These are phyloP conservation scores for Talaromyces sp. DNA, from an alignment of 2,329 filamentous ascomycete genomes.

Conservation along the genomic window DNA sequence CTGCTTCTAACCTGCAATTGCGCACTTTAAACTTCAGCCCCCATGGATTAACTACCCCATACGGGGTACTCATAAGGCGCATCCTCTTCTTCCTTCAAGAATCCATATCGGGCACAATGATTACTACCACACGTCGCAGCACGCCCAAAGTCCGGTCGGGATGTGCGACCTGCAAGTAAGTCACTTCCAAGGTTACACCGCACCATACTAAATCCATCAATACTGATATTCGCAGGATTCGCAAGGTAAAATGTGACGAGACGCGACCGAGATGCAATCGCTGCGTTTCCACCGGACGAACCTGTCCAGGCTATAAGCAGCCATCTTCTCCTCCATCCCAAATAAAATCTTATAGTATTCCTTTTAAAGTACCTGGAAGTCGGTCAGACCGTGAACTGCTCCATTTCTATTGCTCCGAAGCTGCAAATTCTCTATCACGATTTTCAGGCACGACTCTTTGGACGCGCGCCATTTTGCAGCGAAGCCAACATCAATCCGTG, in stretches of 20 bases:
- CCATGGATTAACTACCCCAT: too few species aligned
- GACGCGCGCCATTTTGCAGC: constrained; percentile 22
- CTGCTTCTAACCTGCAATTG: too few species aligned
- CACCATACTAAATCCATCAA: background rate
- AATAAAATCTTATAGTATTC: constrained; percentile 24
- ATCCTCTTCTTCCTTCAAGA: too few species aligned
- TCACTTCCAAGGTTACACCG: background rate
- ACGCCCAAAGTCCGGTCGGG: constrained; percentile 21
- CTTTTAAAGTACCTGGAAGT: constrained; percentile 28
- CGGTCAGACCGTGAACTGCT: constrained; percentile 27
- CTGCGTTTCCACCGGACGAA: constrained; percentile 22
- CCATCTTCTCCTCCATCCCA: background rate
- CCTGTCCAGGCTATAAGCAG: constrained; percentile 25
- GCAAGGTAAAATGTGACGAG: constrained; percentile 31
- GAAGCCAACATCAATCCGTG: constrained; percentile 25
- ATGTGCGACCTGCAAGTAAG: constrained; percentile 24
- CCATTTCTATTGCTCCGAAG: constrained; percentile 27
- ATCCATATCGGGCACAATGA: background rate
- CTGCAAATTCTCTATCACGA: constrained; percentile 16
- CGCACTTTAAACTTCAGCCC: too few species aligned
- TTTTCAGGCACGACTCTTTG: constrained; percentile 25
- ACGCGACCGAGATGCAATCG: constrained; percentile 21
- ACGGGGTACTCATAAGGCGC: too few species aligned
- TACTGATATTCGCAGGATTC: constrained; percentile 15
- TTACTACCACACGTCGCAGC: constrained; percentile 9